Conservation (phyloP, 2,329 filamentous ascomycete species). For the Monilinia fructigena region DNA sequence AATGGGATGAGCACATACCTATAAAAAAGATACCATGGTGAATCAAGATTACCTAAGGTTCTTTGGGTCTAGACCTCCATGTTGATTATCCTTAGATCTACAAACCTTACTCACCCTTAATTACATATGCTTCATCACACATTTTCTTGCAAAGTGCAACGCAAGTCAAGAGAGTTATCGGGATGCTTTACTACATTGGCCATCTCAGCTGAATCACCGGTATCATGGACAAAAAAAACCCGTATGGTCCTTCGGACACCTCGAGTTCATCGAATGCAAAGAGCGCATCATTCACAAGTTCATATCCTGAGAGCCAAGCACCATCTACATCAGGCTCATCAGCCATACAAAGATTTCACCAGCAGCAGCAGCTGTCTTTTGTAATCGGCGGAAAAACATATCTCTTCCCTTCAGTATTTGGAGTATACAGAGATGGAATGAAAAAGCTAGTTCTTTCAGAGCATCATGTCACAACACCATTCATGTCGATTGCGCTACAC, state of each 20-base stretch:
- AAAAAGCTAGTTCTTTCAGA: not conserved
- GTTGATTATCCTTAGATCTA: not conserved
- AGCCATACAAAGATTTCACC: not conserved
- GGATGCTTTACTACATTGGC: not conserved
- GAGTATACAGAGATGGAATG: constrained; percentile 6
- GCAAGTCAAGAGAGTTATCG: not conserved
- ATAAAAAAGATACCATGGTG: not conserved
- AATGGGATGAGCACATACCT: not conserved
- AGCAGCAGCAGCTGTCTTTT: not conserved
- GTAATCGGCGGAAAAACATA: not conserved
- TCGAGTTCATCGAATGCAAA: not conserved
- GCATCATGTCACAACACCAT: not conserved
- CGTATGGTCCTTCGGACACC: not conserved
- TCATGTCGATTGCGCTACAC: constrained; percentile 1
- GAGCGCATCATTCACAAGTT: constrained; percentile 1
- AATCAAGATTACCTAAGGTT: not conserved
- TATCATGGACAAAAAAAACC: not conserved
- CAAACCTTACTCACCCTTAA: not conserved
- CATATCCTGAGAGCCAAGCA: constrained; percentile 6
- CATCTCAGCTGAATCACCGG: too few species aligned
- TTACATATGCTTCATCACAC: not conserved
- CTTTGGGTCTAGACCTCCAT: not conserved
- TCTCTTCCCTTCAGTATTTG: constrained; percentile 16
- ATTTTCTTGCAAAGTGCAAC: not conserved
- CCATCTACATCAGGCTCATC: not conserved